Percentiles rank a stretch among this genome's conserved stretches.
These are phyloP conservation scores for Lactarius vividus DNA, from an alignment of 768 basidiomycete genomes.

Conservation along the genomic window DNA sequence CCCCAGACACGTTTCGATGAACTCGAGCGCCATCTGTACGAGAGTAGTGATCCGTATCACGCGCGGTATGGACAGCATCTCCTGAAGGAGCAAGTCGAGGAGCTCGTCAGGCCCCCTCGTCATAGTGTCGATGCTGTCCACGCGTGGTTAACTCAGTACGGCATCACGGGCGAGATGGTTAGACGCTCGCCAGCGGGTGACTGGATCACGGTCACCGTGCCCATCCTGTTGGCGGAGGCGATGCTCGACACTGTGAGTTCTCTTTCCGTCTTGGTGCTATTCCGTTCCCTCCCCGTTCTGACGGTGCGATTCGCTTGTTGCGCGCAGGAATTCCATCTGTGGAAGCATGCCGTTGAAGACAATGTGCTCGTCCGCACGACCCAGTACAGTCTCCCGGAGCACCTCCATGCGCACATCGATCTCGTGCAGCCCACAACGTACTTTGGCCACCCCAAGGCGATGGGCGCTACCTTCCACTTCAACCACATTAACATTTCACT, in stretches of 20 bases:
- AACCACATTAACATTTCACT: neutral
- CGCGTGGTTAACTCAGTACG: constrained; percentile 60
- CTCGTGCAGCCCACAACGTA: constrained; percentile 71
- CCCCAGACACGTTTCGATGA: constrained; percentile 29
- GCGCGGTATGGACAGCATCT: constrained; percentile 41
- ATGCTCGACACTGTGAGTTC: constrained; percentile 65
- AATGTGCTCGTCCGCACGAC: constrained; percentile 57
- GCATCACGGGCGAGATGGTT: constrained; percentile 42
- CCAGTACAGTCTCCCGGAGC: constrained; percentile 60
- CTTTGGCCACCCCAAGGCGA: constrained; percentile 49
- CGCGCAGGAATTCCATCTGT: constrained; percentile 58
- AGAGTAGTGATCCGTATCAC: constrained; percentile 29
- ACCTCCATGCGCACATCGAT: constrained; percentile 59
- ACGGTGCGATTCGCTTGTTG: neutral
- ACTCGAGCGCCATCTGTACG: constrained; percentile 30
- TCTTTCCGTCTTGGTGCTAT: constrained; percentile 15
- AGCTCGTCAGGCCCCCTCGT: constrained; percentile 54
- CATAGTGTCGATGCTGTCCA: constrained; percentile 53
- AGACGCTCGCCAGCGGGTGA: constrained; percentile 62
- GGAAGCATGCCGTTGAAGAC: constrained; percentile 52
- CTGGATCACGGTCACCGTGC: constrained; percentile 61
- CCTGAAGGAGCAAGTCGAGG: constrained; percentile 64
- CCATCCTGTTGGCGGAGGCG: constrained; percentile 58
- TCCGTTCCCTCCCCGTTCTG: neutral
- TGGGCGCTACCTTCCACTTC: constrained; percentile 42